Evolutionary conservation across 2,329 filamentous ascomycete species (phyloP), one percentile per base, ranked within the genome.

Genomic region (Cladosporium sp.): DNA sequence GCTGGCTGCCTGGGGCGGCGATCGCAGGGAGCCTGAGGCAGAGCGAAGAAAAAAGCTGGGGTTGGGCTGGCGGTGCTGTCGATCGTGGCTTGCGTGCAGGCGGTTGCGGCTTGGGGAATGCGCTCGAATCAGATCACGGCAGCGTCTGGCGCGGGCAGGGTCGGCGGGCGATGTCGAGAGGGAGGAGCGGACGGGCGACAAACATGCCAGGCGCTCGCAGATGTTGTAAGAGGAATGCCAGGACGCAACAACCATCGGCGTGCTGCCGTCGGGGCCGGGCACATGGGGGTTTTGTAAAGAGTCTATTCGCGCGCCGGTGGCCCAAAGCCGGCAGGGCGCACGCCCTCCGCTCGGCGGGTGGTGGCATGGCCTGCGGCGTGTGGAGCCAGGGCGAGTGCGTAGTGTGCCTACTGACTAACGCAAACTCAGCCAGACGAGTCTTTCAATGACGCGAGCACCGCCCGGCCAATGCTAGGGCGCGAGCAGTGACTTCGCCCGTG

Each of bases 11-110:
- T 31, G n/a, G 38, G 19, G 42, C 28, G 31, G 13, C 22, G 31
- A 42, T 34, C 28, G 16, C 5, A 2, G 19, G 19, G 22, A 31
- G 4, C 22, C 22, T 28, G 22, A 34, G 22, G 43, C 32, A 34
- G 19, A 13, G 19, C 40, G 48, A 34, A 50, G 40, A 43, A 50
- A 50, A 49, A 50, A 50, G 38, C 48, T 50, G 48, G 48, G 48
- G 48, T 37, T 7, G 22, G 22, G 22, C 22, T 28, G 22, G 22
- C 22, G 22, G 22, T 28, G 22, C 22, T 28, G 22, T 28, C 22
- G 22, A 28, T 28, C 22, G 22, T 28, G 22, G 22, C 22, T 28
- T 28, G 22, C 22, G 22, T 28, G 16, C 16, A 18, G 16, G 16
- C 16, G 18, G 31, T 44, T 22, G 13, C 13, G 37, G 14, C 34